Percentiles rank a stretch among this genome's conserved stretches.
These are phyloP conservation scores for Gracilaria gracilis DNA, from an alignment of 23 red algal species.

Conservation along the genomic window DNA sequence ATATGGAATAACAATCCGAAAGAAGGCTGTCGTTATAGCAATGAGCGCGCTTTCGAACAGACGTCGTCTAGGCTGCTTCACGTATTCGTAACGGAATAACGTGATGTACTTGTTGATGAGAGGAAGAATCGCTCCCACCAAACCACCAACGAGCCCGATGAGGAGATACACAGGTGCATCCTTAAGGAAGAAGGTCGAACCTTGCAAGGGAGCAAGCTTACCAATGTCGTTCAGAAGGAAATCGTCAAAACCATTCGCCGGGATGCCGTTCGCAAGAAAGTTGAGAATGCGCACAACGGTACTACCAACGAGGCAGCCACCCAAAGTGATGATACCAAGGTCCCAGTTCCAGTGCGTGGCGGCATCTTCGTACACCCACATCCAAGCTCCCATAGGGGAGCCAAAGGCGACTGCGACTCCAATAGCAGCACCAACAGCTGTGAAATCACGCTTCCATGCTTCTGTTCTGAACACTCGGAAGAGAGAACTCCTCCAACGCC, in stretches of 20 bases:
- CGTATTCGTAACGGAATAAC: conserved; percentile 52
- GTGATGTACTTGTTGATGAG: conserved; percentile 66
- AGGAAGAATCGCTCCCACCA: conserved; percentile 67
- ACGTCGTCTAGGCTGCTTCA: conserved; percentile 40
- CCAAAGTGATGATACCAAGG: conserved; percentile 72
- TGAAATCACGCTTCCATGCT: conserved; percentile 83
- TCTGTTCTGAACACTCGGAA: conserved; percentile 80
- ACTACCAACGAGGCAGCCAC: conserved; percentile 58
- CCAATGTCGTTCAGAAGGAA: conserved; percentile 61
- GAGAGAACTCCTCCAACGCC: conserved; percentile 47
- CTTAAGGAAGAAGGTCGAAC: conserved; percentile 47
- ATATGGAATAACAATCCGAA: conserved; percentile 70
- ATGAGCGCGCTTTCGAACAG: conserved; percentile 64
- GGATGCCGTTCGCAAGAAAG: conserved; percentile 41
- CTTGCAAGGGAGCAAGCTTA: conserved; percentile 41
- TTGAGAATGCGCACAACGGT: conserved; percentile 59
- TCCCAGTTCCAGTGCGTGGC: conserved; percentile 85
- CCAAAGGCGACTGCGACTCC: conserved; percentile 86
- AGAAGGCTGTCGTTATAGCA: conserved; percentile 44
- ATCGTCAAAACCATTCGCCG: conserved; percentile 45
- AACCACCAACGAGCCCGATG: conserved; percentile 63
- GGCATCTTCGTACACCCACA: conserved; percentile 89
- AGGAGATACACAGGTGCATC: conserved; percentile 60
- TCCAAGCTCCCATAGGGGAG: conserved; percentile 82
- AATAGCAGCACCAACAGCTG: conserved; percentile 78